Conservation (phyloP, 345 rosid species). For the Moricandia moricandioides region DNA sequence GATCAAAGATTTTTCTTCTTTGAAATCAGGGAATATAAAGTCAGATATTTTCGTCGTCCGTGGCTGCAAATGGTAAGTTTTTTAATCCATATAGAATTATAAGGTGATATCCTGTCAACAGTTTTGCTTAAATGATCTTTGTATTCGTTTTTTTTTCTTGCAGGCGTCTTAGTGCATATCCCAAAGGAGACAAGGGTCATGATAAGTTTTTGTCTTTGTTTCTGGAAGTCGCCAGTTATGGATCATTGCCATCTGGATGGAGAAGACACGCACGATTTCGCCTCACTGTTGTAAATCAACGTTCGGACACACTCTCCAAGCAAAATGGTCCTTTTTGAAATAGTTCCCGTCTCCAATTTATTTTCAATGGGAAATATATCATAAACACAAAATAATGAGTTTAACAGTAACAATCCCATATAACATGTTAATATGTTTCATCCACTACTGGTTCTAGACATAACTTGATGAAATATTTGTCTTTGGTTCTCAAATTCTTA, state of each 20-base stretch:
- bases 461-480: background rate
- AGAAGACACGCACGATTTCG: slow-evolving; percentile 64
- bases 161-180: slow-evolving; percentile 69
- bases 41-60: background rate
- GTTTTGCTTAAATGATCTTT: background rate
- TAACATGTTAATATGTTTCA: background rate
- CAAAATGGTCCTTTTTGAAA: background rate
- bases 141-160: background rate
- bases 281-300: slow-evolving; percentile 60
- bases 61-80: slow-evolving; percentile 15
- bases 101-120: background rate
- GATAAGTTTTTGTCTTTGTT: slow-evolving; percentile 52
- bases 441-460: background rate
- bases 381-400: background rate
- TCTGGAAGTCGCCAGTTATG: slow-evolving; percentile 62
- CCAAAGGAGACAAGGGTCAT: slow-evolving; percentile 66
- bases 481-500: background rate
- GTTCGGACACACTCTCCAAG: background rate
- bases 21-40: background rate
- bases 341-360: background rate
- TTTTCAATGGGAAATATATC: background rate
- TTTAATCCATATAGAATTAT: background rate
- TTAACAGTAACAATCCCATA: background rate
- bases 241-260: slow-evolving; percentile 69
- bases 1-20: background rate